phyloP scores from a whole-genome alignment of 108 stramenopile species.

The Cyclotella choctawhatcheeana region DNA sequence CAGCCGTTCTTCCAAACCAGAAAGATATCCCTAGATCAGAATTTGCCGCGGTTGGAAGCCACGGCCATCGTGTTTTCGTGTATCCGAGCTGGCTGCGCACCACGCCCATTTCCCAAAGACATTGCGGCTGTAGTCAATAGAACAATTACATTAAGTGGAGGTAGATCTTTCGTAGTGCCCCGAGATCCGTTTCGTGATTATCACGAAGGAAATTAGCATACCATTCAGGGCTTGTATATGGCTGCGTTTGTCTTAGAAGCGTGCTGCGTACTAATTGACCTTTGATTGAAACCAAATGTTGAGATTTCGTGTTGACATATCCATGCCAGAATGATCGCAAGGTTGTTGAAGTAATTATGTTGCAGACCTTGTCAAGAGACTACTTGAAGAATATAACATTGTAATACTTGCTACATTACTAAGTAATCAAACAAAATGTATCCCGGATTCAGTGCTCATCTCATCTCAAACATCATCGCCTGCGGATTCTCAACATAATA shows the following conservation, averaged over 20 bases:
- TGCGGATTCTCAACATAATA: constrained; percentile 72
- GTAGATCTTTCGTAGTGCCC: constrained; percentile 10
- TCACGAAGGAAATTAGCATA: neutral
- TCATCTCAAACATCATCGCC: constrained; percentile 69
- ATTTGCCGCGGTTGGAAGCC: constrained; percentile 5
- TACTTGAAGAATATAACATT: too few species aligned
- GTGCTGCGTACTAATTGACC: too few species aligned
- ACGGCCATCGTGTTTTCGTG: constrained; percentile 38
- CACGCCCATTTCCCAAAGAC: constrained; percentile 80
- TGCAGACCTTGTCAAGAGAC: too few species aligned
- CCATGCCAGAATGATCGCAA: too few species aligned
- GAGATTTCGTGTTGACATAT: too few species aligned
- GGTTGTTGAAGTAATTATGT: too few species aligned
- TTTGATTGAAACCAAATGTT: too few species aligned
- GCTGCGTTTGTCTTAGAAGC: too few species aligned
- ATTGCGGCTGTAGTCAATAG: constrained; percentile 87
- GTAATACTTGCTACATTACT: too few species aligned
- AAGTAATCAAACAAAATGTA: too few species aligned
- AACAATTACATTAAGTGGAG: constrained; percentile 58
- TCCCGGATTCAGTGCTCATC: constrained; percentile 28
- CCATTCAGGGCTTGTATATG: neutral
- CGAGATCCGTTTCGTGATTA: neutral
- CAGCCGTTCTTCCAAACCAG: constrained; percentile 65
- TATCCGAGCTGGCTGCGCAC: constrained; percentile 80
- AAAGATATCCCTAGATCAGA: constrained; percentile 30